A percentile compares a stretch with the other conserved stretches of the same genome.
Conservation (phyloP, 2,329 filamentous ascomycete species). For the Ascochyta pisi region DNA sequence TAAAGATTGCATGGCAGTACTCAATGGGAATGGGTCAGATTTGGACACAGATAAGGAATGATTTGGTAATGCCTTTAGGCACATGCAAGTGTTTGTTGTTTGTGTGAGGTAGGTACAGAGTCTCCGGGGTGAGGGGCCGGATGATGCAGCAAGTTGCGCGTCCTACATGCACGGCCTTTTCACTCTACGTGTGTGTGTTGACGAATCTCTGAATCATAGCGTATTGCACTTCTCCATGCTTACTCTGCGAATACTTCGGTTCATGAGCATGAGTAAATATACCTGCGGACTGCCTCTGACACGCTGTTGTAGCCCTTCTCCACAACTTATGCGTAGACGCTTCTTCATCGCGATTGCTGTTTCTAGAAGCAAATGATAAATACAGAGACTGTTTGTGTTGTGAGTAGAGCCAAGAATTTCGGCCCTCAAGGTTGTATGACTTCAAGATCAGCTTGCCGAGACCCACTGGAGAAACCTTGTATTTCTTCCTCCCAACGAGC, state of each 20-base stretch:
- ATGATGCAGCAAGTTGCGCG: conserved; percentile 12
- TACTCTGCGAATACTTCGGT: neutral
- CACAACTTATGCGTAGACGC: neutral
- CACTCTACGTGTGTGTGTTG: conserved; percentile 6
- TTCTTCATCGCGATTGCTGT: neutral
- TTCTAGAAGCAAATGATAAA: neutral
- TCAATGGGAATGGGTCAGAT: neutral
- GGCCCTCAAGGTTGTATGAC: neutral
- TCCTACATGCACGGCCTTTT: conserved; percentile 5
- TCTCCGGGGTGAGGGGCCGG: conserved; percentile 15
- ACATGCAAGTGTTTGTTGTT: neutral
- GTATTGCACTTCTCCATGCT: neutral
- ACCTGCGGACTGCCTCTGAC: neutral
- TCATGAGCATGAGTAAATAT: neutral
- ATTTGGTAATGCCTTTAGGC: neutral
- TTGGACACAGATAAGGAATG: neutral
- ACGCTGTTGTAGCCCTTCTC: neutral
- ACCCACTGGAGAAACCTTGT: neutral
- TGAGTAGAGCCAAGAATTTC: neutral
- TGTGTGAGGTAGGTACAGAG: conserved; percentile 2
- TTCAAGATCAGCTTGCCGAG: conserved; percentile 3
- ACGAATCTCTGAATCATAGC: conserved; percentile 5
- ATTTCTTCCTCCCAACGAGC: neutral
- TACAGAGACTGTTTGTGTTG: neutral
- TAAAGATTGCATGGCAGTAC: neutral